These are phyloP conservation scores for Pyronema domesticum DNA, from an alignment of 495 filamentous ascomycete genomes.

Conservation along the genomic window DNA sequence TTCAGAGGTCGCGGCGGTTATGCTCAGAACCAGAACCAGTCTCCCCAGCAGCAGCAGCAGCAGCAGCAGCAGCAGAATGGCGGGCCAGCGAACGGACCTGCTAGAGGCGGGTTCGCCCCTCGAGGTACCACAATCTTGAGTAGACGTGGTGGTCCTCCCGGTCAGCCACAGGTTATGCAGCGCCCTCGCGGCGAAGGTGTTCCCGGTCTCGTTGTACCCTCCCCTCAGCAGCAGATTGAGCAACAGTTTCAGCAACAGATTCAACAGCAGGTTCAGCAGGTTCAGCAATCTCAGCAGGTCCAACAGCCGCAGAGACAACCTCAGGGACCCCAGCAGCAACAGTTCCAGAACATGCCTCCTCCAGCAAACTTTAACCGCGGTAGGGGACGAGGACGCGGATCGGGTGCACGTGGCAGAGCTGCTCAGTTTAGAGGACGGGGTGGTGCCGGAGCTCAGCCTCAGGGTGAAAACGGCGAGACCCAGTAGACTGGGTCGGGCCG, in stretches of 20 bases:
- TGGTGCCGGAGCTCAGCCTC: not conserved
- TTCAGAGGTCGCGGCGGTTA: slow-evolving; percentile 26
- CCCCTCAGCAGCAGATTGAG: not conserved
- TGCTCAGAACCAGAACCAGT: slow-evolving; percentile 21
- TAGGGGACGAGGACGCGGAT: slow-evolving; percentile 1
- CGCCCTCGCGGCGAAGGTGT: slow-evolving; percentile 11
- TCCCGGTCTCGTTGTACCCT: not conserved
- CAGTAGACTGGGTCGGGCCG: too few relatives aligned
- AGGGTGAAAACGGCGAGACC: not conserved
- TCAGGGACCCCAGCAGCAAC: not conserved
- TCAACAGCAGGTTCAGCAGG: not conserved
- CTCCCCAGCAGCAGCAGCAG: slow-evolving; percentile 7
- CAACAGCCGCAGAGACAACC: not conserved
- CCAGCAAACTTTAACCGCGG: not conserved
- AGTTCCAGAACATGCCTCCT: not conserved
- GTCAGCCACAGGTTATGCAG: slow-evolving; percentile 7
- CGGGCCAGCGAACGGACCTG: slow-evolving; percentile 21
- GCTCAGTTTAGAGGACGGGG: not conserved
- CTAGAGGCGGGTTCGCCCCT: slow-evolving; percentile 13
- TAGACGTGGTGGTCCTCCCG: slow-evolving; percentile 27
- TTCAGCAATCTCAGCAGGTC: not conserved
- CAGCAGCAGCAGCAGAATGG: slow-evolving; percentile 23
- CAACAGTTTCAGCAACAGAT: not conserved
- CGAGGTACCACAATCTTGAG: slow-evolving; percentile 2
- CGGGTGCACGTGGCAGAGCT: not conserved